Evolutionary conservation across 1,284 basidiomycete genomes (phyloP).

Genomic region (Tranzscheliella williamsii): DNA sequence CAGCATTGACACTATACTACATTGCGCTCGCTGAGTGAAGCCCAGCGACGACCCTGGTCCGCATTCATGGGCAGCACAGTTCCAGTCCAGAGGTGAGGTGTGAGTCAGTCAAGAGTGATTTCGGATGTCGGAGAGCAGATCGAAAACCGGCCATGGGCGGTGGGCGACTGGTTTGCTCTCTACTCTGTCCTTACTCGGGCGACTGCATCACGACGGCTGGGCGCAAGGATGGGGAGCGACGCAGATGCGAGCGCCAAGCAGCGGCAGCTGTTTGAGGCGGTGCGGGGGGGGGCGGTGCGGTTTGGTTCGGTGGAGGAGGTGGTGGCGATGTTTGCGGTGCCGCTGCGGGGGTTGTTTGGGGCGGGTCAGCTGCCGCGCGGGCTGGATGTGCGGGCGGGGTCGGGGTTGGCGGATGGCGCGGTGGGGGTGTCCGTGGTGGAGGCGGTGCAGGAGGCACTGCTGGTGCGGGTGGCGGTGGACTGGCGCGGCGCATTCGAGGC

Average conservation of each 20-base stretch:
- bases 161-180: no score
- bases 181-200: no score
- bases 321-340: not conserved
- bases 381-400: not conserved
- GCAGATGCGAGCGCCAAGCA: not conserved
- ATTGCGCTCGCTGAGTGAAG: no score
- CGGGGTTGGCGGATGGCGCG: not conserved
- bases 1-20: no score
- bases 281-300: not conserved
- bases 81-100: no score
- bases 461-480: slow-evolving; percentile 8
- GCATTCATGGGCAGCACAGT: no score
- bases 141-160: no score
- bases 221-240: no score
- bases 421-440: slow-evolving; percentile 2
- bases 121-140: no score
- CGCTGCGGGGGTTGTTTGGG: not conserved
- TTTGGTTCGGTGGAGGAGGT: not conserved
- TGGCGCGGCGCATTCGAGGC: slow-evolving; percentile 1
- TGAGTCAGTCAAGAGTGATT: no score
- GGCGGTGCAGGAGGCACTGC: slow-evolving; percentile 9
- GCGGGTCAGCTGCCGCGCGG: not conserved
- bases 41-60: no score
- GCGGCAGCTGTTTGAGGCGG: not conserved
- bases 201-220: no score